Evolutionary conservation across 148 eudicot species (phyloP), one percentile per base, ranked within the genome.

Genomic region (Vaccinium corymbosum): DNA sequence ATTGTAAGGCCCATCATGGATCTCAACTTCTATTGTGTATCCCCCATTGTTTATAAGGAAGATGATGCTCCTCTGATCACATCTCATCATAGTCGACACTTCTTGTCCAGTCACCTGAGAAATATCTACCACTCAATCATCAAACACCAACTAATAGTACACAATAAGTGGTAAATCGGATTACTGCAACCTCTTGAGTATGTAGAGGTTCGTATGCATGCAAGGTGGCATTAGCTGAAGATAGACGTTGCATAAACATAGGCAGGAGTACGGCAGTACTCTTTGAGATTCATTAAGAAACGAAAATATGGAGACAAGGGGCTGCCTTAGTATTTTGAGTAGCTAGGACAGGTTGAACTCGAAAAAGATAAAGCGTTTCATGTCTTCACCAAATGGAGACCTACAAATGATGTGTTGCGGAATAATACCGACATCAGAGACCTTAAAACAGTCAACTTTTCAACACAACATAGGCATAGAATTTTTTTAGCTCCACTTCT

Each of bases 11-110:
- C 95, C 98, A 32, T 94, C 95, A 77, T 94, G 98, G 78, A 94
- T 94, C 89, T 94, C 95, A 13, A 94, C 98, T 77, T 94, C 98
- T 8, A 93, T 92, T 51, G 94, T 91, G 92, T 94, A 94, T 80
- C 98, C 98, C n/a, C 98, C 98, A 50, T 94, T 94, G 92, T 93
- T 94, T 62, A 94, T 92, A 82, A 94, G 89, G 87, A 94, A 94
- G 84, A 93, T 93, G 50, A 94, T 94, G 70, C 86, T 87, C 7
- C 88, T 94, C 84, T 93, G 94, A 7, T 88, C 98, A 78, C 87
- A 87, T 55, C 93, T 82, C 12, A 94, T 77, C 98, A 94, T 94
- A n/a, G 98, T 94, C 0, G 95, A 94, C 9, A 94, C 88, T 51
- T 94, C 95, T 86, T 93, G 98, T 19, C 92, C 98, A 1, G 95